Evolutionary conservation across 768 basidiomycete genomes (phyloP).

Genomic region (Kondoa malvinella): DNA sequence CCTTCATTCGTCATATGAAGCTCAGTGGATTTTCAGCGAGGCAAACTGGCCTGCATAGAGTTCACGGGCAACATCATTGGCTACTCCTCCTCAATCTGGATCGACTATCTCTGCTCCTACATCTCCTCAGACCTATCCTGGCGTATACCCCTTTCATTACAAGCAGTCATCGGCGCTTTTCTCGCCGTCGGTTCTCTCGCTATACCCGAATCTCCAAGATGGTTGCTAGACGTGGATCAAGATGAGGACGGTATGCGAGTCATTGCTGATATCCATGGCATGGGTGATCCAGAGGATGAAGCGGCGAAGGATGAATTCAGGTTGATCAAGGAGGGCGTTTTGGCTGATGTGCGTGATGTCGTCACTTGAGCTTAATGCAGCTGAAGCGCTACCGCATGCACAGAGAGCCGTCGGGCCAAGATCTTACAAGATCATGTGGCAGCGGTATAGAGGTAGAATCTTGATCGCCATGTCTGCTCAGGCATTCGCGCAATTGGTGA

Average conservation of each 20-base stretch:
- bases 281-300: slow-evolving; percentile 48
- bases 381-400: slow-evolving; percentile 4
- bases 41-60: slow-evolving; percentile 82
- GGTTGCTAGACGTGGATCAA: slow-evolving; percentile 72
- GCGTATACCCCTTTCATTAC: slow-evolving; percentile 74
- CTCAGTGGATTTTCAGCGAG: slow-evolving; percentile 41
- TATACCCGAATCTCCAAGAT: slow-evolving; percentile 82
- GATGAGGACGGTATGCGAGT: slow-evolving; percentile 70
- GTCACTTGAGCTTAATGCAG: background rate
- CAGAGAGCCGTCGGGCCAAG: slow-evolving; percentile 61
- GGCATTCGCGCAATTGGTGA: slow-evolving; percentile 79
- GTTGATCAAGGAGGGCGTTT: slow-evolving; percentile 55
- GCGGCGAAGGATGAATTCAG: slow-evolving; percentile 65
- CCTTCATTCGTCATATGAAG: background rate
- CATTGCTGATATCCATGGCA: slow-evolving; percentile 70
- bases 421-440: slow-evolving; percentile 70
- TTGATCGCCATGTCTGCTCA: slow-evolving; percentile 88
- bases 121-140: slow-evolving; percentile 72
- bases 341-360: slow-evolving; percentile 30
- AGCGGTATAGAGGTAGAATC: slow-evolving; percentile 65
- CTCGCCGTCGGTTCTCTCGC: slow-evolving; percentile 61
- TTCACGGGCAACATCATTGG: slow-evolving; percentile 86
- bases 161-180: slow-evolving; percentile 68
- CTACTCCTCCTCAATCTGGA: slow-evolving; percentile 60
- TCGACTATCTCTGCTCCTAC: slow-evolving; percentile 82